A percentile compares a stretch with the other conserved stretches of the same genome.
phyloP scores from a whole-genome alignment of 345 rosid species.

The Crucihimalaya himalaica region DNA sequence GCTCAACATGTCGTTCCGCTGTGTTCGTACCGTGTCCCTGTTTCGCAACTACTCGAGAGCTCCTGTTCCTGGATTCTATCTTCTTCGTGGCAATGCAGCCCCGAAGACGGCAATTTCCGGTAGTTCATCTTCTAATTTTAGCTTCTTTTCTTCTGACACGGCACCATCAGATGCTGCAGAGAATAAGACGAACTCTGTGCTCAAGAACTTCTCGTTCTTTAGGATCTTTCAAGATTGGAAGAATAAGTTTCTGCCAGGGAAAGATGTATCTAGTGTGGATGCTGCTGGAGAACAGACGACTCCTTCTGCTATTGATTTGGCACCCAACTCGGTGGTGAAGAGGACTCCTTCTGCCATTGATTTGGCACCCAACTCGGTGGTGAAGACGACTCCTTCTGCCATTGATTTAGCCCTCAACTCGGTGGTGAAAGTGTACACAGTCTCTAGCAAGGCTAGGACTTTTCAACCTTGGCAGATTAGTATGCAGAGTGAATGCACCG shows the following conservation, averaged over 20 bases:
- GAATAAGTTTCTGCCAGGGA: neutral
- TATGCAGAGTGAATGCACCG: conserved; percentile 60
- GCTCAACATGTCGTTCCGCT: neutral
- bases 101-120: neutral
- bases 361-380: no score
- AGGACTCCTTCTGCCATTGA: no score
- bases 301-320: neutral
- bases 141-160: neutral
- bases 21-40: neutral
- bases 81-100: neutral
- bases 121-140: neutral
- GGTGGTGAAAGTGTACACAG: conserved; percentile 65
- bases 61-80: neutral
- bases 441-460: conserved; percentile 58
- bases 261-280: neutral
- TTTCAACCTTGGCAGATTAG: conserved; percentile 71
- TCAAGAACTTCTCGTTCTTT: neutral
- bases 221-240: neutral
- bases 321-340: neutral
- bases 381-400: conserved; percentile 25
- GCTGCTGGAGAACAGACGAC: neutral
- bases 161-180: neutral
- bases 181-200: neutral
- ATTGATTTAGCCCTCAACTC: conserved; percentile 59
- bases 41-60: neutral